Percentiles rank a stretch among this genome's conserved stretches.
These are phyloP conservation scores for Elsinoe australis DNA, from an alignment of 2,329 filamentous ascomycete species.

Conservation along the genomic window DNA sequence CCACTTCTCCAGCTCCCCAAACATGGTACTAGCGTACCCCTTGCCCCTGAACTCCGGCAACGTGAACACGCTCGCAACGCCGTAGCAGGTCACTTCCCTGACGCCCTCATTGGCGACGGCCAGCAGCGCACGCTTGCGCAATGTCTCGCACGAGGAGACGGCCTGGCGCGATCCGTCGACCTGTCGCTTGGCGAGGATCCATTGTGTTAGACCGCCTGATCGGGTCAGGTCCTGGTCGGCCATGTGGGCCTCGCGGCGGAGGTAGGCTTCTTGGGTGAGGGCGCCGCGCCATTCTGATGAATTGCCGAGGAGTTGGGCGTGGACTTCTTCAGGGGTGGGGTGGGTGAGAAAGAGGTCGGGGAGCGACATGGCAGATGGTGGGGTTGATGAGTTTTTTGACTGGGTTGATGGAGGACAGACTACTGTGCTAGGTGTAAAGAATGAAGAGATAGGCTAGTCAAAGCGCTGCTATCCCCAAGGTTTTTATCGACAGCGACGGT, in stretches of 20 bases:
- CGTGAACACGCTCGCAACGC: conserved; percentile 71
- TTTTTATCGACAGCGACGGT: too few species aligned
- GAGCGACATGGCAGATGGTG: conserved; percentile 22
- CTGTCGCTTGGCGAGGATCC: conserved; percentile 45
- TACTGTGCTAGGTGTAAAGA: too few species aligned
- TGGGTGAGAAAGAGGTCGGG: conserved; percentile 47
- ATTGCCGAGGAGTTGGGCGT: conserved; percentile 47
- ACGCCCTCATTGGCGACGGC: conserved; percentile 37
- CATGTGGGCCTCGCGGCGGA: conserved; percentile 50
- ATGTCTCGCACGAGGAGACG: conserved; percentile 53
- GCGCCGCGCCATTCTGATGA: conserved; percentile 51
- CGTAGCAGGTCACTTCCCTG: conserved; percentile 58
- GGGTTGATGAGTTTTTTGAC: too few species aligned
- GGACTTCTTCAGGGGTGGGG: conserved; percentile 48
- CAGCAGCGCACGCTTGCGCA: conserved; percentile 42
- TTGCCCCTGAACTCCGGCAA: conserved; percentile 57
- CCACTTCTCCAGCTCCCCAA: conserved; percentile 54
- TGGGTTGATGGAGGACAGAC: too few species aligned
- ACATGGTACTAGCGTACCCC: conserved; percentile 72
- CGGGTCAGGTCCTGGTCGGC: conserved; percentile 45
- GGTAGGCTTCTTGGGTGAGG: conserved; percentile 48
- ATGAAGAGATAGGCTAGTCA: too few species aligned
- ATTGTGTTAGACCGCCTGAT: conserved; percentile 50
- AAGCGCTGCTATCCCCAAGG: too few species aligned
- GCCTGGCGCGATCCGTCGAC: conserved; percentile 38